Base-by-base conservation (phyloP, 345 rosid genomes). In the Hibiscus tridactylites region DNA sequence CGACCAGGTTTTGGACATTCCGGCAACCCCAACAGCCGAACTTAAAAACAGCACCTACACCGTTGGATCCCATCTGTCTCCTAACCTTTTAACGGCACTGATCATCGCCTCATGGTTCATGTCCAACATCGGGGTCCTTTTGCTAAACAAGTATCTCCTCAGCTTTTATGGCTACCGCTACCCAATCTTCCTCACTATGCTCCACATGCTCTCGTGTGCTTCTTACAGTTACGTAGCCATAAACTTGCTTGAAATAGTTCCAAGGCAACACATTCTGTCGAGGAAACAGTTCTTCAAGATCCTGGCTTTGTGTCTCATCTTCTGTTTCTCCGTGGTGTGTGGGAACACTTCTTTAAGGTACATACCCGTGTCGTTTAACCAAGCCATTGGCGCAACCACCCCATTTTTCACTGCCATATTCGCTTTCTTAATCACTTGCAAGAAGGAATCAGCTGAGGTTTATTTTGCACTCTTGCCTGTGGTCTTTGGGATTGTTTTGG, bases 361-460 rank as follows among this genome's bases (percentile, higher is more conserved):
- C 86, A 83, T 95, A 29, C 99, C 99, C 2, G 96, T 95, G 1
- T 95, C 97, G 24, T 95, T 95, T 65, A 95, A 95, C 52, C 99
- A 95, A 65, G 96, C 97, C 1, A 90, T 92, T 44, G 99, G 99
- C 24, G 99, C 99, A 0, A 95, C 99, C 2, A 95, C 99, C 65
- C 99, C 99, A 0, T 95, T 95, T 71, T 95, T 95, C 83, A 95
- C 97, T 17, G 97, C 99, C 16, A 89, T 95, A 13, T 95, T 95
- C 65, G 92, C 99, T 5, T 90, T 92, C 77, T 46, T 92, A 61
- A 92, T 95, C n/a, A 92, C 97, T 1, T 95, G 96, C 76, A 92
- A 90, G 84, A 88, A 86, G 19, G 99, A 95, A 71, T 81, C 97
- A 42, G 90, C 85, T 0, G 96, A 84, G 80, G 97, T 95, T 50